phyloP scores from a whole-genome alignment of 208 protist species.

The Strigomonas galati region DNA sequence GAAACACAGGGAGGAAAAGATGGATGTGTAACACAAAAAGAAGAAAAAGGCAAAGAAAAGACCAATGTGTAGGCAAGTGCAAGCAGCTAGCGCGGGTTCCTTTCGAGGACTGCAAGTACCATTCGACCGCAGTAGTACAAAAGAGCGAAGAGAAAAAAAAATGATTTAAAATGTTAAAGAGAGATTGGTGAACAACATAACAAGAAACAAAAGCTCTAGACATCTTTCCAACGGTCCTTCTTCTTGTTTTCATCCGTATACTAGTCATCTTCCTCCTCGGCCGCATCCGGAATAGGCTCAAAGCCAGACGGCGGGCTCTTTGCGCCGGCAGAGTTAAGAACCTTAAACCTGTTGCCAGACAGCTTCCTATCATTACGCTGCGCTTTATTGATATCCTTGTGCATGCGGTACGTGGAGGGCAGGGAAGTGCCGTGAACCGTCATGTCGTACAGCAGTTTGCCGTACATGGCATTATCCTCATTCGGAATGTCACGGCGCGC shows the following conservation, averaged over 20 bases:
- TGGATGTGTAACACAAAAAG: not conserved
- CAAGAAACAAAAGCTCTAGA: not conserved
- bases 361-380: conserved; percentile 90
- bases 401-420: conserved; percentile 84
- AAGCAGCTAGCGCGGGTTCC: not conserved
- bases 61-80: not conserved
- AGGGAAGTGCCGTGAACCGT: conserved; percentile 85
- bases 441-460: conserved; percentile 84
- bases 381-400: conserved; percentile 91
- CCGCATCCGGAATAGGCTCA: conserved; percentile 74
- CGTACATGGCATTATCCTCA: conserved; percentile 90
- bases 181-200: conserved; percentile 3
- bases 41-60: conserved; percentile 10
- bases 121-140: too few species aligned
- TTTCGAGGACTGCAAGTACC: too few species aligned
- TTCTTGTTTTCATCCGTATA: not conserved
- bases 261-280: conserved; percentile 74
- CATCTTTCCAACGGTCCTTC: not conserved
- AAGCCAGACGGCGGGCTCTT: conserved; percentile 83
- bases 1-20: not conserved
- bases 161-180: not conserved
- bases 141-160: conserved; percentile 24
- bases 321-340: conserved; percentile 63
- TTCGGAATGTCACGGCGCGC: conserved; percentile 84
- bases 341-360: conserved; percentile 83